Evolutionary conservation across 1,139 yeast species (phyloP).

Genomic region (Kurtzmaniella quercitrusa): DNA sequence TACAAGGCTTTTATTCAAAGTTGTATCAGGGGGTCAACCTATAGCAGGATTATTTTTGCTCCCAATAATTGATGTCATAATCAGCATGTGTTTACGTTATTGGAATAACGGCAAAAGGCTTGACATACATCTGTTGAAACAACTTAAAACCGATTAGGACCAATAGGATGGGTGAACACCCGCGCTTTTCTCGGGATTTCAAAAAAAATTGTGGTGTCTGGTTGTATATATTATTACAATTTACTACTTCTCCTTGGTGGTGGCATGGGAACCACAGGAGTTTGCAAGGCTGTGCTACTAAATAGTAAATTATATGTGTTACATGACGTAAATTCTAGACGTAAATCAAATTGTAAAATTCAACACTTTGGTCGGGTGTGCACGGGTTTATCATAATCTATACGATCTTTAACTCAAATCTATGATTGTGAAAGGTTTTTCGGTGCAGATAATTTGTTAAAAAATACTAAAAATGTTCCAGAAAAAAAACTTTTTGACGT

Average conservation of each 20-base stretch:
- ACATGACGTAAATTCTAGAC: not conserved
- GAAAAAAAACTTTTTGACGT: not conserved
- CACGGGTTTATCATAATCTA: not conserved
- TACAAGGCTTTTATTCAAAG: not conserved
- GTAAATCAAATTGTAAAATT: not conserved
- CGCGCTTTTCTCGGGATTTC: not conserved
- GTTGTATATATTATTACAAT: not conserved
- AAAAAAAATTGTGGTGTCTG: not conserved
- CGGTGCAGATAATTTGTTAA: not conserved
- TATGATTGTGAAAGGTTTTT: not conserved
- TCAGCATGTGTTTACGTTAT: slow-evolving; percentile 12
- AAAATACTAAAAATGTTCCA: not conserved
- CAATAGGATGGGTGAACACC: not conserved
- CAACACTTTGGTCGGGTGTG: not conserved
- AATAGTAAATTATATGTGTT: too few relatives aligned
- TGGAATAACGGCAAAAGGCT: slow-evolving; percentile 12
- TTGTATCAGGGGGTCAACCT: not conserved
- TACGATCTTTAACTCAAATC: too few relatives aligned
- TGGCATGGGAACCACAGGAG: too few relatives aligned
- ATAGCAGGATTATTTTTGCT: slow-evolving; percentile 10
- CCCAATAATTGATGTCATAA: slow-evolving; percentile 15
- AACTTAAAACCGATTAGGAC: not conserved
- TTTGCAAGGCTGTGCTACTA: too few relatives aligned
- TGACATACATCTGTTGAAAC: slow-evolving; percentile 13
- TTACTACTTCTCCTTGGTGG: too few relatives aligned